A percentile compares a stretch with the other conserved stretches of the same genome.
Evolutionary conservation across 768 basidiomycete species (phyloP).

Genomic region (Rhizopogon vesiculosus): DNA sequence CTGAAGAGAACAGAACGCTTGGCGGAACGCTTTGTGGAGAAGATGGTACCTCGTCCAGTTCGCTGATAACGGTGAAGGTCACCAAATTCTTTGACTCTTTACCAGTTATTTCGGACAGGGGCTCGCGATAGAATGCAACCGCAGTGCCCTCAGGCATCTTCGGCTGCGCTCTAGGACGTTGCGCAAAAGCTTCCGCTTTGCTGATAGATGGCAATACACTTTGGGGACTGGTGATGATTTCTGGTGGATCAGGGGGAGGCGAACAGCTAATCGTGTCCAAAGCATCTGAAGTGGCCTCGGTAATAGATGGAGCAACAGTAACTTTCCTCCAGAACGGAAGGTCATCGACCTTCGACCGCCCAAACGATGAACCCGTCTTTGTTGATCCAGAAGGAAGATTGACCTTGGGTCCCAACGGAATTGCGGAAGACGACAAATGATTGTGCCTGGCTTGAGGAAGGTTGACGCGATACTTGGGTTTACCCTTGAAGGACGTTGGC

Average conservation of each 20-base stretch:
- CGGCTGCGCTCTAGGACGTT: slow-evolving; percentile 51
- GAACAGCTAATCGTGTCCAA: slow-evolving; percentile 63
- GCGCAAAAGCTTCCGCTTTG: slow-evolving; percentile 19
- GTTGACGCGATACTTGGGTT: slow-evolving; percentile 28
- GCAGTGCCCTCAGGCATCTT: slow-evolving; percentile 70
- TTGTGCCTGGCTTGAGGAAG: slow-evolving; percentile 25
- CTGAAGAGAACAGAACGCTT: slow-evolving; percentile 21
- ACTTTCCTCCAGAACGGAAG: slow-evolving; percentile 37
- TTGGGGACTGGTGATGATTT: slow-evolving; percentile 27
- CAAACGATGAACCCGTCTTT: slow-evolving; percentile 11
- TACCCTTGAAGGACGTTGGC: slow-evolving; percentile 29
- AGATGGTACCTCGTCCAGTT: slow-evolving; percentile 43
- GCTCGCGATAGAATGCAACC: slow-evolving; percentile 71
- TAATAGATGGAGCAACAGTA: slow-evolving; percentile 5
- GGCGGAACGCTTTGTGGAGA: slow-evolving; percentile 12
- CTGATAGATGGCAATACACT: slow-evolving; percentile 19
- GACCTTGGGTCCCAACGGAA: slow-evolving; percentile 27
- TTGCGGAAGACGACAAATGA: slow-evolving; percentile 3
- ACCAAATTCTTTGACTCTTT: slow-evolving; percentile 47
- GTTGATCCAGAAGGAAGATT: slow-evolving; percentile 30
- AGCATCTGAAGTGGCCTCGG: slow-evolving; percentile 13
- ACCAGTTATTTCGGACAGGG: slow-evolving; percentile 45
- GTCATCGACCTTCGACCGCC: slow-evolving; percentile 31
- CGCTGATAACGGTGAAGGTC: slow-evolving; percentile 77
- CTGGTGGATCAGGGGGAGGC: slow-evolving; percentile 48